Evolutionary conservation across 352 stramenopile species (phyloP).

Genomic region (Phytophthora uliginosa): DNA sequence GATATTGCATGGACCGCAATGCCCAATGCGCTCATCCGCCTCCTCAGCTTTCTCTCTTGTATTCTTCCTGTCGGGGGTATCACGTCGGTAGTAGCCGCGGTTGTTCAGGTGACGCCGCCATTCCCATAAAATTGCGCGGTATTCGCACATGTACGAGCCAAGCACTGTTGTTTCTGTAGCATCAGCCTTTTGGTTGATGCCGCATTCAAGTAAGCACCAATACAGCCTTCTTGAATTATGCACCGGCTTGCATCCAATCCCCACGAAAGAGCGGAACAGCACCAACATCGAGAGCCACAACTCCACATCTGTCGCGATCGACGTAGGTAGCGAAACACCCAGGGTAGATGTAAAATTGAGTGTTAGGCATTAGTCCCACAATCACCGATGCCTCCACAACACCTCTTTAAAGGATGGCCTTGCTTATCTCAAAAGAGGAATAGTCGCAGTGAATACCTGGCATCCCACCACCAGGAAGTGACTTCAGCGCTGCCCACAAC

Average conservation of each 20-base stretch:
- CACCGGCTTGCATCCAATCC: neutral
- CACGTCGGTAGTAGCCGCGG: neutral
- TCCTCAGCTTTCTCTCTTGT: neutral
- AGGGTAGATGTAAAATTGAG: neutral
- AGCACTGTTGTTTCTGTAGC: neutral
- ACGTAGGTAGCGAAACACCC: neutral
- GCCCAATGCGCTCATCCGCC: neutral
- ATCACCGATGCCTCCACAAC: neutral
- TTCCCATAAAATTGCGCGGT: too few species aligned
- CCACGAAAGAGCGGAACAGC: neutral
- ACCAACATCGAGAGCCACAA: neutral
- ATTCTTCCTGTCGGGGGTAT: neutral
- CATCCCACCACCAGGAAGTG: neutral
- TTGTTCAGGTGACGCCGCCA: neutral
- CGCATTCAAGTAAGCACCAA: neutral
- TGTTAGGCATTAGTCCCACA: neutral
- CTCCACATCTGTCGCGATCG: neutral
- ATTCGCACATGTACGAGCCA: neutral
- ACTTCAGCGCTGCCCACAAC: neutral
- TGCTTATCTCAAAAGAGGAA: neutral
- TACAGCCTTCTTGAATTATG: neutral
- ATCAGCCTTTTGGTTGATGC: neutral
- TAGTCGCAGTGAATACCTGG: neutral
- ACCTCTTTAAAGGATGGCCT: neutral
- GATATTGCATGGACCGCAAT: neutral